Percentiles rank a stretch among this genome's conserved stretches.
phyloP scores from a whole-genome alignment of 331 rosid species.

The Prunus yedoensis region DNA sequence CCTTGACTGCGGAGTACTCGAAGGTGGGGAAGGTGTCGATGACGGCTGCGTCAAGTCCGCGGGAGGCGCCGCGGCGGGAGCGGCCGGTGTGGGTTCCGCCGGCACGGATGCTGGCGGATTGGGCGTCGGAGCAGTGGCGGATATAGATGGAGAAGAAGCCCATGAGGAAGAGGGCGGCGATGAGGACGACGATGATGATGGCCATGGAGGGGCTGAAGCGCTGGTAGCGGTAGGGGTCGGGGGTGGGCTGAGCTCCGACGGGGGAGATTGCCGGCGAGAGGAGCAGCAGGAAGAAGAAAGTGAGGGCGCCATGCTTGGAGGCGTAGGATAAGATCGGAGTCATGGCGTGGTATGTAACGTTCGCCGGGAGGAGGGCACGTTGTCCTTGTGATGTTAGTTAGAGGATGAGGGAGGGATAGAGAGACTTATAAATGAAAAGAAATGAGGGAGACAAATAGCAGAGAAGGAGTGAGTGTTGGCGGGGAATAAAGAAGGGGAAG shows the following conservation, averaged over 20 bases:
- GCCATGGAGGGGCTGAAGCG: constrained; percentile 62
- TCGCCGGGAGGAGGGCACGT: background rate
- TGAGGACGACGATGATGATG: constrained; percentile 51
- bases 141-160: constrained; percentile 79
- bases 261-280: constrained; percentile 15
- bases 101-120: background rate
- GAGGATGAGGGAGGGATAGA: background rate
- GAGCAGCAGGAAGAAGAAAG: constrained; percentile 10
- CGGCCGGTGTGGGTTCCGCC: constrained; percentile 17
- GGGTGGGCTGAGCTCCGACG: constrained; percentile 32
- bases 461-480: background rate
- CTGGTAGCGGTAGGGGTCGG: constrained; percentile 14
- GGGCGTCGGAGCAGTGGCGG: constrained; percentile 51
- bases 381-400: background rate
- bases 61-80: constrained; percentile 35
- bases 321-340: background rate
- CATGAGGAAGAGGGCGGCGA: constrained; percentile 76
- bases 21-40: constrained; percentile 70
- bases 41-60: constrained; percentile 58
- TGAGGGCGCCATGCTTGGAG: constrained; percentile 2
- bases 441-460: background rate
- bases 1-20: constrained; percentile 59
- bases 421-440: constrained; percentile 14
- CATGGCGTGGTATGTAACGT: constrained; percentile 8
- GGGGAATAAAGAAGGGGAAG: background rate